Conservation (phyloP, 495 filamentous ascomycete genomes). For the Penicillium roqueforti region DNA sequence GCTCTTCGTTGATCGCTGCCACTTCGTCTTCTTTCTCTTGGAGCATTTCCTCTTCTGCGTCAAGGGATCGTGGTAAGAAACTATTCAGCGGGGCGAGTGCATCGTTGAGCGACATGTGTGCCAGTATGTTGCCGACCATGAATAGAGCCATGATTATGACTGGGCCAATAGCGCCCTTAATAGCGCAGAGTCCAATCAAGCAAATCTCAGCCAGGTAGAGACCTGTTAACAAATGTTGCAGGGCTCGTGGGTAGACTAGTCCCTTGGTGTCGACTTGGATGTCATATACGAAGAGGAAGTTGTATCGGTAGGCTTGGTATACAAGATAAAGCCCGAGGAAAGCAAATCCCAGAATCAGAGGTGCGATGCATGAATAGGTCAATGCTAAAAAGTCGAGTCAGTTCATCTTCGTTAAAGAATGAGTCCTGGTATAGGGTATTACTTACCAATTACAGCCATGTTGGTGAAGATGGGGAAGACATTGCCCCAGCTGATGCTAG, state of each 20-base stretch:
- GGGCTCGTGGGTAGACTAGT: constrained; percentile 76
- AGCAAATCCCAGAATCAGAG: constrained; percentile 78
- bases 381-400: constrained; percentile 44
- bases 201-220: constrained; percentile 79
- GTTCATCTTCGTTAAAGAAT: background rate
- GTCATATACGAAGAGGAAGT: constrained; percentile 84
- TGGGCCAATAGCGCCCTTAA: constrained; percentile 65
- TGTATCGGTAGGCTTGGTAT: constrained; percentile 88
- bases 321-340: constrained; percentile 73
- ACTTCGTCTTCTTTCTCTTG: constrained; percentile 36
- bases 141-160: constrained; percentile 74
- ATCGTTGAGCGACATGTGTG: constrained; percentile 70
- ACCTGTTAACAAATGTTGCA: constrained; percentile 82
- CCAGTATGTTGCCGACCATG: constrained; percentile 70
- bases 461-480: constrained; percentile 83
- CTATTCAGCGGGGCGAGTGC: constrained; percentile 70
- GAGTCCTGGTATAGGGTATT: background rate
- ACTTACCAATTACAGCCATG: constrained; percentile 70
- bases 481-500: constrained; percentile 72
- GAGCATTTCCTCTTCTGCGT: constrained; percentile 42
- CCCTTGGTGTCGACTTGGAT: constrained; percentile 81
- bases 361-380: constrained; percentile 81
- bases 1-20: constrained; percentile 21
- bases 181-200: constrained; percentile 80
- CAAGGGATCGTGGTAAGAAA: constrained; percentile 62